phyloP scores from a whole-genome alignment of 2,329 filamentous ascomycete species.

The Lachnellula hyalina region DNA sequence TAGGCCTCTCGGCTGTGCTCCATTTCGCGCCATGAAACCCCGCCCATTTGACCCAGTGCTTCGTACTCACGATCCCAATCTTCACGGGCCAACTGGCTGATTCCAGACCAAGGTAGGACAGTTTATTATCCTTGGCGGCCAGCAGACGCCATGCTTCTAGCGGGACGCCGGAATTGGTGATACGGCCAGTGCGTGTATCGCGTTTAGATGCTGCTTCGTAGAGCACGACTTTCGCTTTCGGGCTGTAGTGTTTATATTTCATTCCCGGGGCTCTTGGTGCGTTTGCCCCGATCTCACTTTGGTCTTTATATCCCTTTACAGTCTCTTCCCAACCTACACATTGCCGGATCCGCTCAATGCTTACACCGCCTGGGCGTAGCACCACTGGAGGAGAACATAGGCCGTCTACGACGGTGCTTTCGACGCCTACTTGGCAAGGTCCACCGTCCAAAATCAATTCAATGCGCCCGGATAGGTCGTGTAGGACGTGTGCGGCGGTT shows the following conservation, averaged over 20 bases:
- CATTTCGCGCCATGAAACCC: slow-evolving; percentile 13
- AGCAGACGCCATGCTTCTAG: slow-evolving; percentile 8
- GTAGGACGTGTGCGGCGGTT: slow-evolving; percentile 78
- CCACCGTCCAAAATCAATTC: slow-evolving; percentile 87
- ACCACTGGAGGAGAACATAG: slow-evolving; percentile 75
- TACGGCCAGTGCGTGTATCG: slow-evolving; percentile 19
- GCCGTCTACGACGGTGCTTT: slow-evolving; percentile 95
- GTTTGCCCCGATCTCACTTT: slow-evolving; percentile 57
- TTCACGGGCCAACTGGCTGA: slow-evolving; percentile 2
- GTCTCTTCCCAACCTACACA: slow-evolving; percentile 80
- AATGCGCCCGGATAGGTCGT: slow-evolving; percentile 79
- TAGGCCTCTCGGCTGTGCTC: neutral
- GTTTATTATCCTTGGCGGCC: slow-evolving; percentile 4
- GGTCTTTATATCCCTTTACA: slow-evolving; percentile 72
- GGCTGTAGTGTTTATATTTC: slow-evolving; percentile 99
- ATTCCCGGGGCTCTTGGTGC: slow-evolving; percentile 86
- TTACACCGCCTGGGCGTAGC: slow-evolving; percentile 79
- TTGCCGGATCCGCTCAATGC: slow-evolving; percentile 68
- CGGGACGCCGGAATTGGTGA: neutral
- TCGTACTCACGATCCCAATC: slow-evolving; percentile 37
- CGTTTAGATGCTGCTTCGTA: slow-evolving; percentile 55
- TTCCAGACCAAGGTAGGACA: slow-evolving; percentile 11
- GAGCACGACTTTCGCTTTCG: slow-evolving; percentile 77
- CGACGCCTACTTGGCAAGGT: slow-evolving; percentile 79
- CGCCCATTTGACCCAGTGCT: slow-evolving; percentile 32